Evolutionary conservation across 495 filamentous ascomycete genomes (phyloP).

Genomic region (Hypoxylon perforatum): DNA sequence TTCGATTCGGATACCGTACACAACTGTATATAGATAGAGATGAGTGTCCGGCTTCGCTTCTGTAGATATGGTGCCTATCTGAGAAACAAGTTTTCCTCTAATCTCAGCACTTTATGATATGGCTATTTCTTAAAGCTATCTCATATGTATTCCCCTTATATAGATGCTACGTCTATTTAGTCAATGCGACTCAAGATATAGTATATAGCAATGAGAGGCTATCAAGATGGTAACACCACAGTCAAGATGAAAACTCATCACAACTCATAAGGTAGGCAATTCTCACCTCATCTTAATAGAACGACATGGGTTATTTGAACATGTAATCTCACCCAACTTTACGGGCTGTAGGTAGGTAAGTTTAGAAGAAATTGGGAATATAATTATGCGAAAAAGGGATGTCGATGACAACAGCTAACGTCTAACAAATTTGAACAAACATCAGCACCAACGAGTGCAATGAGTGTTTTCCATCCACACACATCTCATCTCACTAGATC

Average conservation of each 20-base stretch:
- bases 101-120: neutral
- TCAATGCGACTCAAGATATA: too few species aligned
- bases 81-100: constrained; percentile 1
- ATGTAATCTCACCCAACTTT: neutral
- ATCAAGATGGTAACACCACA: constrained; percentile 19
- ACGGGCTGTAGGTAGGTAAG: neutral
- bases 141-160: neutral
- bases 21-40: constrained; percentile 22
- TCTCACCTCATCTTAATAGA: too few species aligned
- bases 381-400: constrained; percentile 32
- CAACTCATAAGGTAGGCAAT: too few species aligned
- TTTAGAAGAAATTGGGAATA: constrained; percentile 15
- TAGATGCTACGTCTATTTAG: too few species aligned
- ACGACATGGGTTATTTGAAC: neutral
- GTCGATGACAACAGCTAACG: constrained; percentile 35
- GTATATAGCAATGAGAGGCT: too few species aligned
- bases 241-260: neutral
- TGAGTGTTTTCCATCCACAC: constrained; percentile 11
- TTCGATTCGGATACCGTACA: constrained; percentile 21
- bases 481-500: constrained; percentile 12
- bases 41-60: constrained; percentile 1
- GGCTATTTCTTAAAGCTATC: neutral
- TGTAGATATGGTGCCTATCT: constrained; percentile 10
- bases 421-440: constrained; percentile 31
- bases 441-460: constrained; percentile 28